These are phyloP conservation scores for Magnusiomyces magnusii DNA, from an alignment of 1,139 yeast genomes.

Conservation along the genomic window DNA sequence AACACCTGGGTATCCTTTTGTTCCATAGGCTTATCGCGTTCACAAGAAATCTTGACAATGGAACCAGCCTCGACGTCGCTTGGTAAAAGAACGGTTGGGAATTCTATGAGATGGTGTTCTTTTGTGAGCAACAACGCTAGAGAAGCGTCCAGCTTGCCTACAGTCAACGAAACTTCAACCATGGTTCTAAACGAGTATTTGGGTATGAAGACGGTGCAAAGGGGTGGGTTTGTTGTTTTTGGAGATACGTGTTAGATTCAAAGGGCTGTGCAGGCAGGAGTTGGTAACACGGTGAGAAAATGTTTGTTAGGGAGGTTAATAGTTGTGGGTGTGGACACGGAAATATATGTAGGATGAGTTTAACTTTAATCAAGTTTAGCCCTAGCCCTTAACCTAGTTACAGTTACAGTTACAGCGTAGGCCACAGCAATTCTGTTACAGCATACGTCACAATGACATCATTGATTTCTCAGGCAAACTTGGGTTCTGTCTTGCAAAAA, in stretches of 20 bases:
- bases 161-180: slow-evolving; percentile 89
- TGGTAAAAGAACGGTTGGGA: slow-evolving; percentile 89
- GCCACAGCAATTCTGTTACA: too few relatives aligned
- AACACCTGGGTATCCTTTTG: slow-evolving; percentile 51
- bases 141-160: slow-evolving; percentile 93
- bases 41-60: slow-evolving; percentile 80
- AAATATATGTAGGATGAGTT: too few relatives aligned
- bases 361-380: too few relatives aligned
- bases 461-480: too few relatives aligned
- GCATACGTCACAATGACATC: too few relatives aligned
- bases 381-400: too few relatives aligned
- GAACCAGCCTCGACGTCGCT: slow-evolving; percentile 91
- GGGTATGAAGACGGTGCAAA: background rate
- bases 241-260: background rate
- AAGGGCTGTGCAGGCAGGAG: background rate
- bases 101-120: slow-evolving; percentile 92
- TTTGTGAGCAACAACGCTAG: slow-evolving; percentile 82
- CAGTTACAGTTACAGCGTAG: too few relatives aligned
- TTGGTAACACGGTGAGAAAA: too few relatives aligned
- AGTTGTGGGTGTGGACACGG: background rate
- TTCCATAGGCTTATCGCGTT: slow-evolving; percentile 69
- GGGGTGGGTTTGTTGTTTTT: background rate
- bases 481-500: too few relatives aligned
- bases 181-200: slow-evolving; percentile 30
- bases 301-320: background rate